Percentiles rank a stretch among this genome's conserved stretches.
phyloP scores from a whole-genome alignment of 2,329 filamentous ascomycete species.

The Neonectria magnoliae region DNA sequence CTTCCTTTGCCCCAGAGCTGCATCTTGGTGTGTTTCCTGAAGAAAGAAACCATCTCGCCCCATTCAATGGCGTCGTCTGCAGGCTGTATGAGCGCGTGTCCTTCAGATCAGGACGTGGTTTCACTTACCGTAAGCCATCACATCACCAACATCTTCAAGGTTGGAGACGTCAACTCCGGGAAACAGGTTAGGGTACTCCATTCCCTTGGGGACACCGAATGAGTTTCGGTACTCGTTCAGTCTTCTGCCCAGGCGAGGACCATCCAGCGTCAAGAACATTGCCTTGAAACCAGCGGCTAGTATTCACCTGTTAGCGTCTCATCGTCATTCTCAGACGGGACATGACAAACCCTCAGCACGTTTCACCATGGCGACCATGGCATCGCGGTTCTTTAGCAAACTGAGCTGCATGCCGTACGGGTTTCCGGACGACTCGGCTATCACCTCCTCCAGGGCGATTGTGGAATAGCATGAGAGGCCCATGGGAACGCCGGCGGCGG shows the following conservation, averaged over 20 bases:
- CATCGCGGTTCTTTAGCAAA: slow-evolving; percentile 24
- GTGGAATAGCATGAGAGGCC: slow-evolving; percentile 27
- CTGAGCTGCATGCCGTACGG: slow-evolving; percentile 29
- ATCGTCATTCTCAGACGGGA: no score
- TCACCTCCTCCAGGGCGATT: slow-evolving; percentile 29
- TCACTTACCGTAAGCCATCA: slow-evolving; percentile 19
- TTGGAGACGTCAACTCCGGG: slow-evolving; percentile 24
- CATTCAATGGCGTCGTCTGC: slow-evolving; percentile 20
- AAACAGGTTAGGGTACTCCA: slow-evolving; percentile 31
- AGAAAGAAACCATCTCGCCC: slow-evolving; percentile 17
- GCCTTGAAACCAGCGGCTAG: slow-evolving; percentile 39
- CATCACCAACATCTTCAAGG: slow-evolving; percentile 15
- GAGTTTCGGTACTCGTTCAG: slow-evolving; percentile 39
- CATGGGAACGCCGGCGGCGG: slow-evolving; percentile 20
- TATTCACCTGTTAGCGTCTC: not conserved
- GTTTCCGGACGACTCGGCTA: slow-evolving; percentile 20
- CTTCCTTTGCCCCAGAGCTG: slow-evolving; percentile 28
- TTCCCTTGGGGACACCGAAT: slow-evolving; percentile 31
- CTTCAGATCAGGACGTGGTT: no score
- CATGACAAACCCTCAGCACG: slow-evolving; percentile 22
- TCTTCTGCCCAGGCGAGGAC: slow-evolving; percentile 34
- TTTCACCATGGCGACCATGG: slow-evolving; percentile 15
- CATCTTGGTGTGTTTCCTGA: slow-evolving; percentile 25
- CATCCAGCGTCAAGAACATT: slow-evolving; percentile 42
- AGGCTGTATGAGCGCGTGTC: not conserved